Evolutionary conservation across 108 stramenopile species (phyloP).

Genomic region (Mediolabrus comicus): DNA sequence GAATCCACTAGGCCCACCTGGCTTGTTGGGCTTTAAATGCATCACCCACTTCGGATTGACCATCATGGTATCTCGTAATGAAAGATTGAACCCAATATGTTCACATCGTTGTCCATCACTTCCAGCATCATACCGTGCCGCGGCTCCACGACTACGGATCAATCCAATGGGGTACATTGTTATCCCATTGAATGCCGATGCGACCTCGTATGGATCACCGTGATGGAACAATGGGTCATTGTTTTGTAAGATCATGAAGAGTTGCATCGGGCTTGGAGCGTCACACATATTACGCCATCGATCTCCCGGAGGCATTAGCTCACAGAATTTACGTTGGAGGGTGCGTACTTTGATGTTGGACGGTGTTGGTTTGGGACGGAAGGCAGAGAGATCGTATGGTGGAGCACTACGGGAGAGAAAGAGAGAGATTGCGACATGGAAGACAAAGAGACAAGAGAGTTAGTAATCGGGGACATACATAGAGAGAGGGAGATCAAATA

Average conservation of each 20-base stretch:
- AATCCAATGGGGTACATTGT: constrained; percentile 18
- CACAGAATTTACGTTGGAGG: constrained; percentile 22
- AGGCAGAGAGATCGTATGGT: constrained; percentile 33
- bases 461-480: too few species aligned
- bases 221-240: not conserved
- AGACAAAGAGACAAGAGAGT: too few species aligned
- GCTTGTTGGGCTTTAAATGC: constrained; percentile 11
- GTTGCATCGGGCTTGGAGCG: constrained; percentile 16
- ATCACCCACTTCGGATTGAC: constrained; percentile 27
- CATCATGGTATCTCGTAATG: constrained; percentile 9
- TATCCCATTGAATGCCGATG: constrained; percentile 17
- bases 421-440: too few species aligned
- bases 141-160: not conserved
- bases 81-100: constrained; percentile 25
- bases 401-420: too few species aligned
- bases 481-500: too few species aligned
- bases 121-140: constrained; percentile 5
- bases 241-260: constrained; percentile 11
- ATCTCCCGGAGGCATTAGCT: constrained; percentile 15
- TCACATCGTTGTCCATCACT: constrained; percentile 27
- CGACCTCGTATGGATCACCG: constrained; percentile 12
- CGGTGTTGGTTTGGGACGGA: constrained; percentile 2
- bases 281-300: constrained; percentile 32
- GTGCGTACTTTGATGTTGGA: constrained; percentile 3
- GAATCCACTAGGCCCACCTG: constrained; percentile 17